Evolutionary conservation across 495 filamentous ascomycete species (phyloP).

Genomic region (Talaromyces trachyspermus): DNA sequence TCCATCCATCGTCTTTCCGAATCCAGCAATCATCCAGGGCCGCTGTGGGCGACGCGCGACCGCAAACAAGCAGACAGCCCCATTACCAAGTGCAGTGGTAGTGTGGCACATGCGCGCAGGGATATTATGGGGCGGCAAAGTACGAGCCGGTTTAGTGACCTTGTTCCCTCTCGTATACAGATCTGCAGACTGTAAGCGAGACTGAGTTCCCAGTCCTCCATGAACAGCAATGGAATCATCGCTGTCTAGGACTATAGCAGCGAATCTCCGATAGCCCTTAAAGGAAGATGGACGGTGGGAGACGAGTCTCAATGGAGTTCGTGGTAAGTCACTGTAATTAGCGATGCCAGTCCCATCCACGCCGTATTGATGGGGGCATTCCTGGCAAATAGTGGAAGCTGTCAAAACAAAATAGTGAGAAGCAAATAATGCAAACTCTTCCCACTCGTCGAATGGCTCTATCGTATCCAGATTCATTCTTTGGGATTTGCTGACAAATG

Average conservation of each 20-base stretch:
- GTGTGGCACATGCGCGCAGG: slow-evolving; percentile 69
- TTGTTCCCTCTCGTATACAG: slow-evolving; percentile 36
- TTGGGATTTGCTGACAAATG: slow-evolving; percentile 49
- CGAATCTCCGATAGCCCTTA: slow-evolving; percentile 31
- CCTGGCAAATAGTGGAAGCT: slow-evolving; percentile 32
- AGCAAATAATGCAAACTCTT: slow-evolving; percentile 82
- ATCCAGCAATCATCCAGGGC: slow-evolving; percentile 69
- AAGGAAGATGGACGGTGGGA: slow-evolving; percentile 11
- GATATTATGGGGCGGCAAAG: slow-evolving; percentile 32
- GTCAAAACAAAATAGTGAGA: slow-evolving; percentile 80
- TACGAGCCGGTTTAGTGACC: slow-evolving; percentile 9
- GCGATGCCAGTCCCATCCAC: background rate
- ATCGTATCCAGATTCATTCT: slow-evolving; percentile 52
- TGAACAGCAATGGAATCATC: slow-evolving; percentile 38
- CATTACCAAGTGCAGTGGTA: slow-evolving; percentile 48
- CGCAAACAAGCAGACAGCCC: slow-evolving; percentile 64
- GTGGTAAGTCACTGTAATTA: slow-evolving; percentile 8
- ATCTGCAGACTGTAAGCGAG: slow-evolving; percentile 53
- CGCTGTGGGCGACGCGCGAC: slow-evolving; percentile 63
- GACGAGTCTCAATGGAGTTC: slow-evolving; percentile 8
- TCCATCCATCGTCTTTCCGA: slow-evolving; percentile 52
- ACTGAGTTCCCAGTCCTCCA: slow-evolving; percentile 56
- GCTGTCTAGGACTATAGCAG: slow-evolving; percentile 32
- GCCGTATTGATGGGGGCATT: background rate
- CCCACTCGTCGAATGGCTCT: slow-evolving; percentile 93